A percentile compares a stretch with the other conserved stretches of the same genome.
These are phyloP conservation scores for Orbilia quercus DNA, from an alignment of 2,329 filamentous ascomycete genomes.

Conservation along the genomic window DNA sequence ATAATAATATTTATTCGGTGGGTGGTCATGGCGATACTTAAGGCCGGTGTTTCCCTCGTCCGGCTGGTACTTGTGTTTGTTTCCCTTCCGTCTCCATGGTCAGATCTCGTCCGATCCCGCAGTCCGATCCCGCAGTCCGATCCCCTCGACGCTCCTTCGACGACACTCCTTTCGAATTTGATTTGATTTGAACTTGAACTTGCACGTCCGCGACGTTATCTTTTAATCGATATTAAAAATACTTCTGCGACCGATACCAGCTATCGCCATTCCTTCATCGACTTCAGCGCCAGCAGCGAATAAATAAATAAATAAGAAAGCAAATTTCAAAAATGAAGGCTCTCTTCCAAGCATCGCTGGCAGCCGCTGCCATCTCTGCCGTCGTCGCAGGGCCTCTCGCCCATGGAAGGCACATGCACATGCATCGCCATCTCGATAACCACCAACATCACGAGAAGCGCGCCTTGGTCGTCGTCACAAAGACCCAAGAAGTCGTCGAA, in stretches of 20 bases:
- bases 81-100: constrained; percentile 41
- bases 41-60: constrained; percentile 28
- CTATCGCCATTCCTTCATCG: constrained; percentile 40
- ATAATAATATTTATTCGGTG: too few relatives aligned
- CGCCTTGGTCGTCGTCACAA: constrained; percentile 48
- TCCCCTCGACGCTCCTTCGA: constrained; percentile 41
- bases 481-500: constrained; percentile 50
- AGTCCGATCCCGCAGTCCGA: too few relatives aligned
- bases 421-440: constrained; percentile 37
- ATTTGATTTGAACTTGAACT: too few relatives aligned
- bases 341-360: constrained; percentile 40
- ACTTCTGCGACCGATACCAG: constrained; percentile 33
- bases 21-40: constrained; percentile 10
- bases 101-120: constrained; percentile 42
- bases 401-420: constrained; percentile 22
- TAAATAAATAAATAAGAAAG: not conserved
- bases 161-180: constrained; percentile 45
- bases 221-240: constrained; percentile 3
- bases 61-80: constrained; percentile 7
- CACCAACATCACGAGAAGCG: constrained; percentile 44
- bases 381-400: constrained; percentile 25
- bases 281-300: constrained; percentile 2
- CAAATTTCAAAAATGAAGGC: constrained; percentile 49
- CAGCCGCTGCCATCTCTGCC: constrained; percentile 32
- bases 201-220: constrained; percentile 53